phyloP scores from a whole-genome alignment of 2,329 filamentous ascomycete species.

The Ilyonectria mors-panacis region DNA sequence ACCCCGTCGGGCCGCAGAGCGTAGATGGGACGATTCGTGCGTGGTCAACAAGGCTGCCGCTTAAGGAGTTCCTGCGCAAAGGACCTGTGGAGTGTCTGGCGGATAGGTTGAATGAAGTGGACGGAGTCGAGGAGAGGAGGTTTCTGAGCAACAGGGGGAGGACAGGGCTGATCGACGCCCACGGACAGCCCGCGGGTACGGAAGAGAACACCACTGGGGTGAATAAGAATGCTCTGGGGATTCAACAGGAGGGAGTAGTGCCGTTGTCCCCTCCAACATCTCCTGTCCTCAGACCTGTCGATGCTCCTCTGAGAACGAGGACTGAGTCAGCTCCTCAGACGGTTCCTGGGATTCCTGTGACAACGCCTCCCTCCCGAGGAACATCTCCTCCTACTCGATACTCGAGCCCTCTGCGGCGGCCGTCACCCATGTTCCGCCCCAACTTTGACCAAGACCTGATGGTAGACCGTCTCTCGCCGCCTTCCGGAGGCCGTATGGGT shows the following conservation, averaged over 20 bases:
- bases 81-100: slow-evolving; percentile 70
- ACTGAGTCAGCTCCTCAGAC: slow-evolving; percentile 50
- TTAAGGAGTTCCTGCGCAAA: slow-evolving; percentile 68
- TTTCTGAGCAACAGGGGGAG: slow-evolving; percentile 50
- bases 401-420: slow-evolving; percentile 49
- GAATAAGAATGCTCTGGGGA: slow-evolving; percentile 53
- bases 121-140: slow-evolving; percentile 49
- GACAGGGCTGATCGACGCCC: slow-evolving; percentile 42
- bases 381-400: slow-evolving; percentile 49
- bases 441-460: slow-evolving; percentile 57
- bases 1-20: slow-evolving; percentile 54
- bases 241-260: slow-evolving; percentile 45
- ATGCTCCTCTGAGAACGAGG: slow-evolving; percentile 36
- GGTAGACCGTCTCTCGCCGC: slow-evolving; percentile 56
- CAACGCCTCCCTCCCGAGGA: slow-evolving; percentile 47
- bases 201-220: neutral
- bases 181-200: neutral
- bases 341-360: slow-evolving; percentile 29
- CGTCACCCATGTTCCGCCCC: slow-evolving; percentile 53
- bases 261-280: slow-evolving; percentile 47
- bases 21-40: slow-evolving; percentile 60
- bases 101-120: slow-evolving; percentile 64
- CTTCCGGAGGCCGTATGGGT: slow-evolving; percentile 48
- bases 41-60: slow-evolving; percentile 66
- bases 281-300: slow-evolving; percentile 51